Conservation (phyloP, 139 green algal species). For the Pycnococcus provasolii region DNA sequence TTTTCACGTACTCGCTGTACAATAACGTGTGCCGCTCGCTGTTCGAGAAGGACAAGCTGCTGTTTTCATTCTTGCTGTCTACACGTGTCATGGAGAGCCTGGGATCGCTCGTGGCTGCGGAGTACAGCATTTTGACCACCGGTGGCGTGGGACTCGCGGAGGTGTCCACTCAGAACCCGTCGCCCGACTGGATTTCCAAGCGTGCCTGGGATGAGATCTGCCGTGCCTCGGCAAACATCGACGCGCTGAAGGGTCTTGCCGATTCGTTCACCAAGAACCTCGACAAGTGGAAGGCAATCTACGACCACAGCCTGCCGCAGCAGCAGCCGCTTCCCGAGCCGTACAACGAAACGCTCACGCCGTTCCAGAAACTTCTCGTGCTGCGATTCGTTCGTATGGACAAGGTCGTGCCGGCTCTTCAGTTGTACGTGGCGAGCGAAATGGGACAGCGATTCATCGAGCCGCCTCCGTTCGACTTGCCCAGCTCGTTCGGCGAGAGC, state of each 20-base stretch:
- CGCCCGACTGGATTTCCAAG: conserved; percentile 51
- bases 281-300: conserved; percentile 25
- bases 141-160: conserved; percentile 15
- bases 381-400: conserved; percentile 33
- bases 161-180: conserved; percentile 40
- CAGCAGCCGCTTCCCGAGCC: conserved; percentile 13
- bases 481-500: conserved; percentile 25
- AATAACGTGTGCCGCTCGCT: conserved; percentile 36
- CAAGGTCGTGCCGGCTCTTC: conserved; percentile 29
- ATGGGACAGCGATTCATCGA: conserved; percentile 27
- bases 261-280: conserved; percentile 5
- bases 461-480: conserved; percentile 31
- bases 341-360: not conserved
- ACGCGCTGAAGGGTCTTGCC: conserved; percentile 17
- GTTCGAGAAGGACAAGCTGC: conserved; percentile 43
- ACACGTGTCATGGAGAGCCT: conserved; percentile 29
- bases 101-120: conserved; percentile 43
- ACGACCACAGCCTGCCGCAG: conserved; percentile 24
- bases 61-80: conserved; percentile 35
- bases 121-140: conserved; percentile 68
- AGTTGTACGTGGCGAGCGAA: conserved; percentile 21
- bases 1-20: conserved; percentile 42
- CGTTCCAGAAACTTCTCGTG: conserved; percentile 29
- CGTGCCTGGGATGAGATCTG: conserved; percentile 40
- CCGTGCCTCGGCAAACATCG: conserved; percentile 16